Evolutionary conservation across 495 filamentous ascomycete species (phyloP).

Genomic region (Penicillium parvum): DNA sequence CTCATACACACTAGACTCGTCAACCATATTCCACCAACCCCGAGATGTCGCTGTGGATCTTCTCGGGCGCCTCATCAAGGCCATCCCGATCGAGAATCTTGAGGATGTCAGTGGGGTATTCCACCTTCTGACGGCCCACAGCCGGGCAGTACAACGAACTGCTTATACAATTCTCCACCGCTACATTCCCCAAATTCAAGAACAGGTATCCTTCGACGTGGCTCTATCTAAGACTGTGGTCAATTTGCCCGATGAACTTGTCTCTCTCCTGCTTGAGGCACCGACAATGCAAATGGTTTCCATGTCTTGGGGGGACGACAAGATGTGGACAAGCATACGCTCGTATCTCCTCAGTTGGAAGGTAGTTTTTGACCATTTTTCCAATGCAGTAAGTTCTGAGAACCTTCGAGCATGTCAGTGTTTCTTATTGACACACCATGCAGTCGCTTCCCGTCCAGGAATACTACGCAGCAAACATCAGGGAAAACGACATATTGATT

Average conservation of each 20-base stretch:
- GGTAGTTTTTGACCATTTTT: constrained; percentile 82
- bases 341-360: constrained; percentile 91
- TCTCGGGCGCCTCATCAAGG: constrained; percentile 57
- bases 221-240: constrained; percentile 68
- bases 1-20: constrained; percentile 33
- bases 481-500: constrained; percentile 62
- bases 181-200: constrained; percentile 69
- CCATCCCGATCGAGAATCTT: constrained; percentile 52
- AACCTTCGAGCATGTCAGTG: neutral
- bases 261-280: constrained; percentile 59
- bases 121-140: constrained; percentile 69
- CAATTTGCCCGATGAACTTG: constrained; percentile 62
- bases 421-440: constrained; percentile 16
- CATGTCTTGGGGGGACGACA: constrained; percentile 33
- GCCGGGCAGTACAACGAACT: constrained; percentile 66
- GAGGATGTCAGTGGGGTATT: constrained; percentile 60
- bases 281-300: constrained; percentile 49
- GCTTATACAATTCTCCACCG: constrained; percentile 78
- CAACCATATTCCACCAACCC: constrained; percentile 55
- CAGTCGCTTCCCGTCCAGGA: constrained; percentile 72
- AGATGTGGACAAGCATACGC: constrained; percentile 45
- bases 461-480: constrained; percentile 72
- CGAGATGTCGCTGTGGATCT: constrained; percentile 67
- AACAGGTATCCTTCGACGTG: constrained; percentile 77
- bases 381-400: constrained; percentile 53